Percentiles rank a stretch among this genome's conserved stretches.
Conservation (phyloP, 2,329 filamentous ascomycete species). For the Paramyrothecium sp. region DNA sequence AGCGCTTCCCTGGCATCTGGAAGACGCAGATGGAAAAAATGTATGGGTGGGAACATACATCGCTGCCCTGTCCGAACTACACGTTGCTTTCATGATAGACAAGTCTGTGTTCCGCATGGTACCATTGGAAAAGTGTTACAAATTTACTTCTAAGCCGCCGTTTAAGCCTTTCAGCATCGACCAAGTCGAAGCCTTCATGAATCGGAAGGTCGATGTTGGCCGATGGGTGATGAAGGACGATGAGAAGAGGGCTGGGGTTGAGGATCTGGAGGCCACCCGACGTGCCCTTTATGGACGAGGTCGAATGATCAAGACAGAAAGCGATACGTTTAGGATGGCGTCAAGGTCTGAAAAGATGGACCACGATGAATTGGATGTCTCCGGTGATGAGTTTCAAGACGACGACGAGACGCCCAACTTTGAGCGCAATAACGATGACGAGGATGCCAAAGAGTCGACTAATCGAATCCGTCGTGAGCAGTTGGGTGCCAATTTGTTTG, state of each 20-base stretch:
- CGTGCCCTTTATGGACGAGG: conserved; percentile 49
- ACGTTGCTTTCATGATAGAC: conserved; percentile 74
- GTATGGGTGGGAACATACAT: conserved; percentile 93
- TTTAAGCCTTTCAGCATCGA: conserved; percentile 79
- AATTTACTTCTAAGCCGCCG: conserved; percentile 75
- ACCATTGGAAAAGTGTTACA: conserved; percentile 95
- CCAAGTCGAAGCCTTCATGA: conserved; percentile 81
- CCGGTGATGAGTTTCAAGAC: conserved; percentile 77
- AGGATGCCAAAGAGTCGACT: conserved; percentile 71
- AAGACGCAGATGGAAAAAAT: conserved; percentile 94
- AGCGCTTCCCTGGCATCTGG: conserved; percentile 91
- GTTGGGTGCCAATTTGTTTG: conserved; percentile 83
- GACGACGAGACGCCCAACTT: conserved; percentile 79
- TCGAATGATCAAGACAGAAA: conserved; percentile 66
- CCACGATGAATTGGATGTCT: conserved; percentile 67
- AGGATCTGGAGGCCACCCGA: conserved; percentile 61
- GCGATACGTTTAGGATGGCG: conserved; percentile 59
- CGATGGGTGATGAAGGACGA: conserved; percentile 77
- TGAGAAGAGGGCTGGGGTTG: conserved; percentile 53
- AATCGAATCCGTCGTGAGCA: conserved; percentile 76
- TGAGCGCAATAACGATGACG: conserved; percentile 72
- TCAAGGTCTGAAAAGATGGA: conserved; percentile 66
- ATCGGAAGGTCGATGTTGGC: conserved; percentile 71
- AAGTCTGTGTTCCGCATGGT: conserved; percentile 76
- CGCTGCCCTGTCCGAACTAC: conserved; percentile 80